Evolutionary conservation across 306 rosid genomes (phyloP), one percentile per base, ranked within the genome.

Genomic region (Sicyos baderoa): DNA sequence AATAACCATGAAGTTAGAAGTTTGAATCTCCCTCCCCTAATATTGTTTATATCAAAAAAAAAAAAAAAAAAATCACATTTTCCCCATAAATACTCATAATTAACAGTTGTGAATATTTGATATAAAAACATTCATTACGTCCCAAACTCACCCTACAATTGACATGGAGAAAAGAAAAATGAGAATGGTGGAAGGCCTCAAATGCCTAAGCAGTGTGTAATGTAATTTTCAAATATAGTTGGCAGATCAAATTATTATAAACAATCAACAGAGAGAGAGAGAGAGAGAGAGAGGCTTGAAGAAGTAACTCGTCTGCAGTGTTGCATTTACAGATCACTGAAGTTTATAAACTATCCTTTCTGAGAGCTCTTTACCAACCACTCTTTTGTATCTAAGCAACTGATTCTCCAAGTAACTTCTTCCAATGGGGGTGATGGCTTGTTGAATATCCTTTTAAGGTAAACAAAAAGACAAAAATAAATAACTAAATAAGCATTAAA

Each of bases 291-390:
- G 8, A 22, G 71, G 6, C 17, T 54, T 6, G 65, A 27, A 1
- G 35, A 1, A 58, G 44, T 14, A 59, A 59, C 10, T 59, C 18
- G 50, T 54, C 18, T 22, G 15, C 64, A 54, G 14, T 37, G 32
- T 7, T 17, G 23, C 63, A 37, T 22, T 56, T 3, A 21, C 54
- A 76, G 67, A 73, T 85, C 79, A 76, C 40, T 75, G 67, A 7
- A 85, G 81, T 61, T 80, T 82, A 78, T 77, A 86, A 27, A 88
- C 84, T 83, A 90, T 81, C 76, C 84, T 82, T 82, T 85, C 90
- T 1, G 91, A 84, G 7, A 94, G 79, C 76, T 75, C 86, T 42
- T 78, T 40, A 54, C 97, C 97, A 51, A 85, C 99, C 18, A 86
- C 90, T 22, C 75, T 80, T 74, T 37, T 79, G 83, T 88, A 94